phyloP scores from a whole-genome alignment of 371 early-diverging fungal species.

The Mortierella sp. region DNA sequence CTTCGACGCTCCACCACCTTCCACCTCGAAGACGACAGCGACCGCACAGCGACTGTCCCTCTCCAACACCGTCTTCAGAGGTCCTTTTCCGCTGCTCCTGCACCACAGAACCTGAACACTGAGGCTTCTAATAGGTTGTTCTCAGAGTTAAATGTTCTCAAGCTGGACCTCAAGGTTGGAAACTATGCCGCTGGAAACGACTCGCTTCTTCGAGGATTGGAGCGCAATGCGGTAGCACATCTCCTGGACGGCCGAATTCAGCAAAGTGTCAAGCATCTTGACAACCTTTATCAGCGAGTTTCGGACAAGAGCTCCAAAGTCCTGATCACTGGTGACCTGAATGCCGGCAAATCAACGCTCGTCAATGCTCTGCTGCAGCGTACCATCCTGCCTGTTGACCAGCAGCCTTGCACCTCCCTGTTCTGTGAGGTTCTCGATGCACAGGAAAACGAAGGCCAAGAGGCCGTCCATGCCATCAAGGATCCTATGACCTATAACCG shows the following conservation, averaged over 20 bases:
- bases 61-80: slow-evolving; percentile 40
- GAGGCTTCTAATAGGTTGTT: slow-evolving; percentile 48
- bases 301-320: slow-evolving; percentile 92
- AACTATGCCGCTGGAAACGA: slow-evolving; percentile 60
- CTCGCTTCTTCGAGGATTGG: slow-evolving; percentile 64
- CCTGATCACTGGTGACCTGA: slow-evolving; percentile 96
- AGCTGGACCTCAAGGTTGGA: slow-evolving; percentile 75
- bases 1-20: slow-evolving; percentile 53
- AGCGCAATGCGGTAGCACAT: slow-evolving; percentile 74
- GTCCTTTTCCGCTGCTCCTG: slow-evolving; percentile 56
- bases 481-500: slow-evolving; percentile 75
- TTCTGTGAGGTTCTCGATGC: slow-evolving; percentile 95
- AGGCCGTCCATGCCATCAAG: slow-evolving; percentile 90
- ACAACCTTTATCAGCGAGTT: slow-evolving; percentile 83
- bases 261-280: slow-evolving; percentile 79
- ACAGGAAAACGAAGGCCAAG: slow-evolving; percentile 81
- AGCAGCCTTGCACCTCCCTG: slow-evolving; percentile 95
- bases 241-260: slow-evolving; percentile 73
- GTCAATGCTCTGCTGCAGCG: slow-evolving; percentile 94
- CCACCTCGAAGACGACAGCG: slow-evolving; percentile 53
- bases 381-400: slow-evolving; percentile 91
- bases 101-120: slow-evolving; percentile 40
- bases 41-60: slow-evolving; percentile 24
- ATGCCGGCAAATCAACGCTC: slow-evolving; percentile 96
- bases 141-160: slow-evolving; percentile 64